Evolutionary conservation across 106 monocot species (phyloP).

Genomic region (Acorus calamus): DNA sequence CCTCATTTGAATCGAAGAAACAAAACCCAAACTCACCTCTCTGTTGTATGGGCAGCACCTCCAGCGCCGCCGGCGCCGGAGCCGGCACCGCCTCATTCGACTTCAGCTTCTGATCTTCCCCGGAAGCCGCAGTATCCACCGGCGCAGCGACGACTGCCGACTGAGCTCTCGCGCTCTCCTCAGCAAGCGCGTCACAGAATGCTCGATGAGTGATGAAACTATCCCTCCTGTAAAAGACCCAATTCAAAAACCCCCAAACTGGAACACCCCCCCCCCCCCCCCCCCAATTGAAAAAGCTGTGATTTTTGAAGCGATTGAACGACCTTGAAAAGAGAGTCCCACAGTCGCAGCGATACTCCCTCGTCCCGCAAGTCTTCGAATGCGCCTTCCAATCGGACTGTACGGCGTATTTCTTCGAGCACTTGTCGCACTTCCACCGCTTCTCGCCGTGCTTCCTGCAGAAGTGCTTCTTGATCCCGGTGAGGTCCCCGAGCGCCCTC

Average conservation of each 20-base stretch:
- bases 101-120: background rate
- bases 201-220: slow-evolving; percentile 38
- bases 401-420: slow-evolving; percentile 84
- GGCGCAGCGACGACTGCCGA: background rate
- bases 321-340: slow-evolving; percentile 29
- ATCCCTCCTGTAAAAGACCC: slow-evolving; percentile 16
- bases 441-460: slow-evolving; percentile 82
- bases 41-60: background rate
- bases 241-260: background rate
- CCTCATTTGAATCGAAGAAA: too few species aligned
- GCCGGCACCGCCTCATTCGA: slow-evolving; percentile 3
- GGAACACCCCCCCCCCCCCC: background rate
- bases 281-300: too few species aligned
- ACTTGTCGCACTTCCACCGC: slow-evolving; percentile 91
- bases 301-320: background rate
- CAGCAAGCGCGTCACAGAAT: slow-evolving; percentile 39
- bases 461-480: slow-evolving; percentile 89
- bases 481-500: slow-evolving; percentile 63
- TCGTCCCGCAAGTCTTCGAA: slow-evolving; percentile 55
- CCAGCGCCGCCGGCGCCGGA: background rate
- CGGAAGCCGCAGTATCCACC: background rate
- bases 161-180: slow-evolving; percentile 25
- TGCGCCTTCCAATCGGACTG: slow-evolving; percentile 92
- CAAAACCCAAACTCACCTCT: background rate
- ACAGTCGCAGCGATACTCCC: slow-evolving; percentile 41